Evolutionary conservation across 23 red algal species (phyloP), one percentile per base, ranked within the genome.

Genomic region (Cyanidiococcus yangmingshanensis): DNA sequence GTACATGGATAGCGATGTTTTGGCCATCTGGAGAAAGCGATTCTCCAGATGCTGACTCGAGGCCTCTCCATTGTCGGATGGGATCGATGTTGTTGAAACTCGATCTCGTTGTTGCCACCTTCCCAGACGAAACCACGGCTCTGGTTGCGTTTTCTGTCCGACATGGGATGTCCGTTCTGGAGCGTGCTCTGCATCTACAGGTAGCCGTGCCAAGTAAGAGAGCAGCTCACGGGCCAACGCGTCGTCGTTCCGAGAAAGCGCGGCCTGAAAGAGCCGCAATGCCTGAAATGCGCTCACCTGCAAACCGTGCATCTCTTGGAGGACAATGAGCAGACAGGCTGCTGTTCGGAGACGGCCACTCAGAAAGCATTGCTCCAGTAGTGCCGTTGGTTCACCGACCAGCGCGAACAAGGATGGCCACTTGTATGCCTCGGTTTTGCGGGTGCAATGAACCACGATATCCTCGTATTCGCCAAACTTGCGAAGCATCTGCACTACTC

Each of bases 391-490:
- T 24, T 98, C 94, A 68, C 94, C 94, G 25, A 85, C 87, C 37
- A 82, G 50, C 1, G 84, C 82, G 75, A 98, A 98, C 37, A 98
- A 81, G 2, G 85, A 37, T 26, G 89, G 87, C 94, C 94, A 98
- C 82, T 87, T 75, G 38, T 89, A 89, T 31, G 85, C 80, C 67
- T 98, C 94, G 38, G 91, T 80, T 71, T 98, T 98, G 41, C 94
- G 75, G n/a, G 94, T 88, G 79, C 94, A 98, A 39, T 88, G 76
- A 36, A 98, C 94, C 54, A 98, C 87, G 1, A 98, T 79, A 76
- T 98, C 94, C 75, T 98, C 94, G 83, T 98, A 98, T 59, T 98
- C 94, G n/a, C 94, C 94, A 80, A 98, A 98, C 37, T 91, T 89
- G 41, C 79, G 79, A 74, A 91, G 67, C 18, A 98, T 68, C 26